Conservation (phyloP, 2,329 filamentous ascomycete species). For the Trichoderma polysporum region DNA sequence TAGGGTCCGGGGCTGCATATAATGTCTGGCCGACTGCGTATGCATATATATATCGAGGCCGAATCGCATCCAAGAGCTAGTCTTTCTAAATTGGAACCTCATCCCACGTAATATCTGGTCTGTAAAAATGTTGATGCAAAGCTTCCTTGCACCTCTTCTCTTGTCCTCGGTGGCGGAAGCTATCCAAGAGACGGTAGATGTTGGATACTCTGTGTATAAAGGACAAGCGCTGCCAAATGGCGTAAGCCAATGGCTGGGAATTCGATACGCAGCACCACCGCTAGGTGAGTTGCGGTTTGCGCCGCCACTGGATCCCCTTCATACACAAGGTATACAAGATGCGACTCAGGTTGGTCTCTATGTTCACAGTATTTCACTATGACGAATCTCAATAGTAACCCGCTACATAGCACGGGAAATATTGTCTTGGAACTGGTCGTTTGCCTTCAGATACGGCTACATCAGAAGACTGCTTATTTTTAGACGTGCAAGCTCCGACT, state of each 20-base stretch:
- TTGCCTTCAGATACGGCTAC: slow-evolving; percentile 30
- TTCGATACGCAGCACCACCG: slow-evolving; percentile 72
- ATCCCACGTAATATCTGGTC: neutral
- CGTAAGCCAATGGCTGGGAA: slow-evolving; percentile 69
- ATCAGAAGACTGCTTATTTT: slow-evolving; percentile 68
- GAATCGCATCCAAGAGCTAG: neutral
- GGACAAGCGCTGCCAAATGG: slow-evolving; percentile 56
- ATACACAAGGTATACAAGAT: slow-evolving; percentile 44
- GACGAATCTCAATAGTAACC: neutral
- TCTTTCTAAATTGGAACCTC: neutral
- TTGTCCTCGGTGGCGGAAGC: slow-evolving; percentile 22
- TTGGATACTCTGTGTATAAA: slow-evolving; percentile 66
- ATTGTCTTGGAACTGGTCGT: slow-evolving; percentile 34
- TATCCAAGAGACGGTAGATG: slow-evolving; percentile 47
- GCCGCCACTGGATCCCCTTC: slow-evolving; percentile 62
- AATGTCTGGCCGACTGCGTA: neutral
- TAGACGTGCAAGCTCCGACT: slow-evolving; percentile 63
- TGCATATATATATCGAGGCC: neutral
- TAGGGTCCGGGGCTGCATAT: neutral
- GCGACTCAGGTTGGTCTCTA: slow-evolving; percentile 51
- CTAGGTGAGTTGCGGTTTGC: slow-evolving; percentile 64
- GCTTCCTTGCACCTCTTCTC: neutral
- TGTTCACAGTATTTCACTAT: neutral
- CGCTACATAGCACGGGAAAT: slow-evolving; percentile 7
- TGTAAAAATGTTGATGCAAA: neutral